These are phyloP conservation scores for Solanum paucissectum DNA, from an alignment of 257 asterid species.

Conservation along the genomic window DNA sequence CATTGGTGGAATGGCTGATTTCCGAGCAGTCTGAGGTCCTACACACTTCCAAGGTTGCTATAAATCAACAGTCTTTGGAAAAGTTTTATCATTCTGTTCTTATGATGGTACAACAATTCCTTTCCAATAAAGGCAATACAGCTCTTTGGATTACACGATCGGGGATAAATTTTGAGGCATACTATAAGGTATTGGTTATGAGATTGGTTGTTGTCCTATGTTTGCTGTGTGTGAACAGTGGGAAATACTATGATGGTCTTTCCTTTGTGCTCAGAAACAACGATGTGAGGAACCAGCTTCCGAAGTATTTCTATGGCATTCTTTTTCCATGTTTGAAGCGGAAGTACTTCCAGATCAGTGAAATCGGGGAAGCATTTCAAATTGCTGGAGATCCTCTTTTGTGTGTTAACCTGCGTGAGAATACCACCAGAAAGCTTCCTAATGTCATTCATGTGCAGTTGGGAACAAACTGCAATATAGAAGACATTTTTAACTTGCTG, in stretches of 20 bases:
- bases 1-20: conserved; percentile 32
- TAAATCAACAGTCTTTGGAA: neutral
- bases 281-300: conserved; percentile 16
- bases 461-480: conserved; percentile 3
- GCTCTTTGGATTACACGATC: conserved; percentile 25
- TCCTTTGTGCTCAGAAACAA: neutral
- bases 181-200: conserved; percentile 24
- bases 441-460: conserved; percentile 27
- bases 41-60: conserved; percentile 1
- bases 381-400: conserved; percentile 39
- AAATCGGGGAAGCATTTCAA: conserved; percentile 32
- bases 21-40: conserved; percentile 6
- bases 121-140: neutral
- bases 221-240: conserved; percentile 29
- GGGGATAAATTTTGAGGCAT: neutral
- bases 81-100: neutral
- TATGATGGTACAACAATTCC: conserved; percentile 6
- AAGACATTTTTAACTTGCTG: conserved; percentile 18
- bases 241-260: conserved; percentile 1
- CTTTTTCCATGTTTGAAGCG: conserved; percentile 1
- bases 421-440: neutral
- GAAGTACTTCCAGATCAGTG: neutral
- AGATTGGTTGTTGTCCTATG: conserved; percentile 37
- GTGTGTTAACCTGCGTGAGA: conserved; percentile 13
- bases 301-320: conserved; percentile 18